Evolutionary conservation across 2,329 filamentous ascomycete species (phyloP).

Genomic region (Orbilia brochopaga): DNA sequence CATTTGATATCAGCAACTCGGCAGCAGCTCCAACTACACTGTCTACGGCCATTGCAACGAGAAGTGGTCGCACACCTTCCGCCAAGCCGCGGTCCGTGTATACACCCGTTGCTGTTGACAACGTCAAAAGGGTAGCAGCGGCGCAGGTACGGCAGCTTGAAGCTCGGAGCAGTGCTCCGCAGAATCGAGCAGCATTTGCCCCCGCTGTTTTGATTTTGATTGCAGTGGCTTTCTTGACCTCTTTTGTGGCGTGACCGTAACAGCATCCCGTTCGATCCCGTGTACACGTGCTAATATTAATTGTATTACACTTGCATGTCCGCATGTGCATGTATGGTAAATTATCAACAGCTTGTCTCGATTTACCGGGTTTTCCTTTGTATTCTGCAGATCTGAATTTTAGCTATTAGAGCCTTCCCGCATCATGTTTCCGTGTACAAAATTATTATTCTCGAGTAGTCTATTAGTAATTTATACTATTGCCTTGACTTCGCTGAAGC

Average conservation of each 20-base stretch:
- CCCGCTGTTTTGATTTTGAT: background rate
- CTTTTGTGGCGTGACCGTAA: background rate
- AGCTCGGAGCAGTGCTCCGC: background rate
- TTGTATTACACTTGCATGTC: too few relatives aligned
- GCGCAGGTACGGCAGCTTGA: background rate
- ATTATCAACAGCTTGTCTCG: too few relatives aligned
- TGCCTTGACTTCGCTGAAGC: too few relatives aligned
- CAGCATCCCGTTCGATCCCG: background rate
- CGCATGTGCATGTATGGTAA: too few relatives aligned
- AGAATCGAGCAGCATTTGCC: background rate
- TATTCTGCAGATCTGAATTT: too few relatives aligned
- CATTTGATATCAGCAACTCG: background rate
- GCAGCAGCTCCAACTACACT: constrained; percentile 25
- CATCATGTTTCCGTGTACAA: too few relatives aligned
- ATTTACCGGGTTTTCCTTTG: too few relatives aligned
- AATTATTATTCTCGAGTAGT: too few relatives aligned
- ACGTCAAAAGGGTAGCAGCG: background rate
- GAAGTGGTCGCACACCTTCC: background rate
- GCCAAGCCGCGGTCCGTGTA: background rate
- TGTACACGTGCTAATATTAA: background rate
- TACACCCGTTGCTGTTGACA: constrained; percentile 6
- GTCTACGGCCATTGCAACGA: background rate
- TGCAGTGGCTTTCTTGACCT: background rate
- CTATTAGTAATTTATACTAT: too few relatives aligned
- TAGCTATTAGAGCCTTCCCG: too few relatives aligned